Evolutionary conservation across 2,329 filamentous ascomycete species (phyloP).

Genomic region (Alternaria gansuensis): DNA sequence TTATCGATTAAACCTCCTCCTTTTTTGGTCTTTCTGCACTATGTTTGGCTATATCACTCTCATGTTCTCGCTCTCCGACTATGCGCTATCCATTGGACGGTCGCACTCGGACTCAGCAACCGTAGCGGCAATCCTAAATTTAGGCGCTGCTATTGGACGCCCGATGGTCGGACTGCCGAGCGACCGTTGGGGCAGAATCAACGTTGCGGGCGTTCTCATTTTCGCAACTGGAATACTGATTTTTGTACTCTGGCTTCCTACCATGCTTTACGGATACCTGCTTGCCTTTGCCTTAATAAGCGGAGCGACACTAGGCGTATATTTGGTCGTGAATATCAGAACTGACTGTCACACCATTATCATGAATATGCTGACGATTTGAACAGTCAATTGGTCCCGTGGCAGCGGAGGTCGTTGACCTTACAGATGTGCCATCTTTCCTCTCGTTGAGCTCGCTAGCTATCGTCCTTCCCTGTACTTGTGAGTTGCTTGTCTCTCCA

Average conservation of each 20-base stretch:
- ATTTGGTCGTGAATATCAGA: too few species aligned
- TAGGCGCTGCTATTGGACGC: constrained; percentile 59
- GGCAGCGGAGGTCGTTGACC: too few species aligned
- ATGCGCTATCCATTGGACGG: constrained; percentile 57
- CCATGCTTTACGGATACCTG: constrained; percentile 54
- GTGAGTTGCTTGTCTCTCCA: too few species aligned
- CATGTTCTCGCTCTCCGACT: constrained; percentile 59
- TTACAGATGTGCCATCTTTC: too few species aligned
- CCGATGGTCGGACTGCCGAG: constrained; percentile 58
- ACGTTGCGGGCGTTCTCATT: constrained; percentile 54
- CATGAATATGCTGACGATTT: too few species aligned
- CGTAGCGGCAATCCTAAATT: constrained; percentile 58
- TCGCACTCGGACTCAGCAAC: constrained; percentile 52
- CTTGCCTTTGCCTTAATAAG: constrained; percentile 56
- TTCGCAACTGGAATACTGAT: constrained; percentile 29
- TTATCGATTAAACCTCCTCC: too few species aligned
- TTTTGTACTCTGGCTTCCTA: constrained; percentile 54
- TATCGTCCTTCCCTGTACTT: too few species aligned
- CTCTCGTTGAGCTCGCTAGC: too few species aligned
- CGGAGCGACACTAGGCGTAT: constrained; percentile 44
- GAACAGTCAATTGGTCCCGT: too few species aligned
- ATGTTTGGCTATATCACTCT: constrained; percentile 61
- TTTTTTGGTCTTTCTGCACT: constrained; percentile 58
- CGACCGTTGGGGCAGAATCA: constrained; percentile 57
- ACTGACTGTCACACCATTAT: too few species aligned